phyloP scores from a whole-genome alignment of 805 yeast species.

The Sugiyamaella boreocaroliniensis region DNA sequence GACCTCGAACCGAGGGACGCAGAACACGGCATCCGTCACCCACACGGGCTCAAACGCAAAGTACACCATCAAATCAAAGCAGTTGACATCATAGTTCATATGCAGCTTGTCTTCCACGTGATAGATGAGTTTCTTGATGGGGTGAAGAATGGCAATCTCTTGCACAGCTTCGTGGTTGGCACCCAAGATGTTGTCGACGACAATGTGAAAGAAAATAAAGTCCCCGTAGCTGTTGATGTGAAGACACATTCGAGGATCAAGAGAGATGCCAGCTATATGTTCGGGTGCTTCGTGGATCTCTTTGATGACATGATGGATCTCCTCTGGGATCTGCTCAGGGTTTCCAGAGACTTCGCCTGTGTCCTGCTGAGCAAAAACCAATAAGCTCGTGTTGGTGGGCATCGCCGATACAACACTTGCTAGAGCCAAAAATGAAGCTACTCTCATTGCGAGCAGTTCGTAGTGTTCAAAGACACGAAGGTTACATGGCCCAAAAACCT shows the following conservation, averaged over 20 bases:
- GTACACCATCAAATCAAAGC: neutral
- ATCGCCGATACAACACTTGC: no score
- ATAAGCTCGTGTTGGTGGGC: no score
- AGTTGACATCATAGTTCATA: neutral
- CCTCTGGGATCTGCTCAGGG: neutral
- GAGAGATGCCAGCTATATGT: neutral
- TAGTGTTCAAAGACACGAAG: no score
- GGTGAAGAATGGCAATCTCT: neutral
- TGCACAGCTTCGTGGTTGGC: neutral
- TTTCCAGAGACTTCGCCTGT: no score
- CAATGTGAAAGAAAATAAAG: neutral
- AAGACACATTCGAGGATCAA: neutral
- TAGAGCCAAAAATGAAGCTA: no score
- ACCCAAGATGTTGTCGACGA: neutral
- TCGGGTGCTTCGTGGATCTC: neutral
- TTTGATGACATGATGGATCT: neutral
- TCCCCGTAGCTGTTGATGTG: neutral
- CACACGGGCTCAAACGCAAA: neutral
- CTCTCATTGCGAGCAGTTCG: no score
- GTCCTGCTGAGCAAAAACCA: no score
- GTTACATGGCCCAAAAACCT: no score
- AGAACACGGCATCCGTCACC: neutral
- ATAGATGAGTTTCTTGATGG: neutral
- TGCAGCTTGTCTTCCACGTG: neutral
- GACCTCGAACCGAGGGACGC: neutral